phyloP scores from a whole-genome alignment of 2,329 filamentous ascomycete genomes.

The Neofusicoccum parvum region DNA sequence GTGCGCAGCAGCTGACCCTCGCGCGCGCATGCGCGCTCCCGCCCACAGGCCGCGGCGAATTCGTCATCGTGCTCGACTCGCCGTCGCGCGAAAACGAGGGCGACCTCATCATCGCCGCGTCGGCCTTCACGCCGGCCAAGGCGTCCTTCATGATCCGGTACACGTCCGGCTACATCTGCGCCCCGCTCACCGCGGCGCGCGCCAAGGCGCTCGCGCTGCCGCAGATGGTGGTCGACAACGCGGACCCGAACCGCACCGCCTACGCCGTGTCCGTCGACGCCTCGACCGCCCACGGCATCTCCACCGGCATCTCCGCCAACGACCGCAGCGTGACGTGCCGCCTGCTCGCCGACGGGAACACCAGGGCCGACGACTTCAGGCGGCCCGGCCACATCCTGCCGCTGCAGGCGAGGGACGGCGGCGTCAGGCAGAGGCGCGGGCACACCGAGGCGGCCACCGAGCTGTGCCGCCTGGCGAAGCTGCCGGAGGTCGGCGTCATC shows the following conservation, averaged over 20 bases:
- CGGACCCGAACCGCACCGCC: conserved; percentile 87
- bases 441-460: conserved; percentile 96
- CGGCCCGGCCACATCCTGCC: conserved; percentile 91
- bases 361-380: conserved; percentile 65
- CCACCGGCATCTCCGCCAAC: conserved; percentile 87
- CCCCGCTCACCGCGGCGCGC: conserved; percentile 71
- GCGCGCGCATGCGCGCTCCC: conserved; percentile 8
- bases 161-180: conserved; percentile 87
- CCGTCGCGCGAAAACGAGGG: conserved; percentile 95
- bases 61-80: conserved; percentile 94
- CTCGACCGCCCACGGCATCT: conserved; percentile 64
- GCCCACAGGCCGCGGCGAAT: conserved; percentile 65
- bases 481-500: conserved; percentile 76
- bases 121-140: conserved; percentile 80
- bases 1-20: conserved; percentile 18
- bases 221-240: conserved; percentile 75
- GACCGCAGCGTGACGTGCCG: conserved; percentile 84
- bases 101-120: conserved; percentile 92
- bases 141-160: conserved; percentile 96
- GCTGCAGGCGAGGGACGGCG: conserved; percentile 75
- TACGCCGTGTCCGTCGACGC: conserved; percentile 92
- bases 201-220: conserved; percentile 75
- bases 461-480: conserved; percentile 82
- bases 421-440: conserved; percentile 75
- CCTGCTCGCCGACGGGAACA: conserved; percentile 62